Base-by-base conservation (phyloP, 2,329 filamentous ascomycete genomes). In the Albifimbria verrucaria region DNA sequence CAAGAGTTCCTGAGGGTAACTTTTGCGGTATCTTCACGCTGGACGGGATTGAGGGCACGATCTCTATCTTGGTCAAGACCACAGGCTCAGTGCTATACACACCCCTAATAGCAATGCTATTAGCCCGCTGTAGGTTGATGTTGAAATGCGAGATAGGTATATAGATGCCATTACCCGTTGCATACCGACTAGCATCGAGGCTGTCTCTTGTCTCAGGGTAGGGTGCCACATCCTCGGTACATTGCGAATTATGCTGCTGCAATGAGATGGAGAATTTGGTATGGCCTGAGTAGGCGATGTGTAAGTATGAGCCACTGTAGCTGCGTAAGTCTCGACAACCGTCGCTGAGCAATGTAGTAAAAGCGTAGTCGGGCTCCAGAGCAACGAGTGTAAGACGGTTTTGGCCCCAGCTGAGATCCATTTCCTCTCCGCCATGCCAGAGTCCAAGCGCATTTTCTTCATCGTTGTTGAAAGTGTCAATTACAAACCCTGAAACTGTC, bases 161-260 rank as follows among this genome's bases (percentile, higher is more conserved):
- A 68, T 87, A 89, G 55, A 89, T 83, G 62, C 87, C 78, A 51
- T 72, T 75, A 1, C 76, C 65, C 11, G 64, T 67, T 11, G 66
- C 64, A 63, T 89, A 89, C 44, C 85, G 78, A 4, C 76, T 72
- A 2, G 85, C 85, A 65, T 88, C 84, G 18, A 88, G 72, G 1
- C 82, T 85, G 64, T 89, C 86, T 76, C 85, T 86, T 1, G 85
- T 88, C 64, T 82, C 83, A 0, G 86, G 86, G 61, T 78, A 88
- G 0, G 86, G 86, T 18, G 76, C 75, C 23, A 81, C 72, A 18
- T 66, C 62, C 5, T 77, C 69, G 62, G 83, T 76, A 63, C 86
- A 89, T 18, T 76, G 68, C 20, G 72, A 70, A 60, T 89, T 89
- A 69, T 88, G 81, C 68, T 89, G 85, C 60, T 87, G 85, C 49